Base-by-base conservation (phyloP, 2,329 filamentous ascomycete species). In the Hymenoscyphus fraxineus region DNA sequence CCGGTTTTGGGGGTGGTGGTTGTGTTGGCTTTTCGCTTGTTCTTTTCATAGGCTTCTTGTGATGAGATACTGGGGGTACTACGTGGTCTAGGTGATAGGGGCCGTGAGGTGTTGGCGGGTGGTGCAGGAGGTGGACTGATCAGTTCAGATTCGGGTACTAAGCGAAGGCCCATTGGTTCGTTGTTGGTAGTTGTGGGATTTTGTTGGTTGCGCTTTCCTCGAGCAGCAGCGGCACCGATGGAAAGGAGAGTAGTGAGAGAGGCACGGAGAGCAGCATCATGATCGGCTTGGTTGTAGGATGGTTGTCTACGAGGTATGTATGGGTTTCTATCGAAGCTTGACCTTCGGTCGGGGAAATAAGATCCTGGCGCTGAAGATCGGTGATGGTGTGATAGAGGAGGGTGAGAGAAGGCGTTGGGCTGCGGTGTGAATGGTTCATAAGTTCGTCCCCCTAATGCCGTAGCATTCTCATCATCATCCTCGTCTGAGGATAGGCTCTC, bases 191-290 rank as follows among this genome's bases (percentile, higher is more conserved):
- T 10, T 51, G 65, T 63, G 7, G 58, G 62, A 65, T 15, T 74
- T 68, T 59, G 76, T 72, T 57, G 71, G 64, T 60, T 74, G 70
- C 81, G 79, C 74, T 95, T 97, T 3, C 90, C 90, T 55, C 95
- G 86, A 1, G 94, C 95, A 0, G 94, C 95, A 0, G 94, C 95
- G 2, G 93, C 93, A 0, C 93, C 94, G 73, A 92, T 96, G n/a
- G 94, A 97, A 13, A 99, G 85, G 13, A 99, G 83, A 0, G 95
- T 98, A 0, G 93, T 97, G n/a, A 99, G 83, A 59, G 92, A 97
- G 22, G 95, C 93, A 40, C 95, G 88, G 12, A 99, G 83, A 1
- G 93, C 95, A 38, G 93, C 95, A 72, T 99, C 95, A 72, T 98
- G 93, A 71, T 98, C 93, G 58, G 91, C 88, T 70, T 92, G 91